A percentile compares a stretch with the other conserved stretches of the same genome.
phyloP scores from a whole-genome alignment of 1,284 basidiomycete species.

The Somion occarium region DNA sequence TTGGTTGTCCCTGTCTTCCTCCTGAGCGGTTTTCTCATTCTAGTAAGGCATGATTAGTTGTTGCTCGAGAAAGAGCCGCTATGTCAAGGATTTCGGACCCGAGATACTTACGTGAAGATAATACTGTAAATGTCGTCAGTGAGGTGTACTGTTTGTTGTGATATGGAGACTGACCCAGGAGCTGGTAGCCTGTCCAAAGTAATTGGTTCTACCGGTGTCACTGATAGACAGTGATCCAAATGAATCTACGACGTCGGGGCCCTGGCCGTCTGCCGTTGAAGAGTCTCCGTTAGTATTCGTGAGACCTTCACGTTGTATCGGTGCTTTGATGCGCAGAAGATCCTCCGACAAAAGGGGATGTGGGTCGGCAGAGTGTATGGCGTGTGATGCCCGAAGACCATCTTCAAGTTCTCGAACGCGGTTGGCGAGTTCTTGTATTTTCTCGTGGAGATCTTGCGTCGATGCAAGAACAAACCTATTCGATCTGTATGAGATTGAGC shows the following conservation, averaged over 20 bases:
- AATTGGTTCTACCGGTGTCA: constrained; percentile 64
- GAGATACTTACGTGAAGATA: constrained; percentile 55
- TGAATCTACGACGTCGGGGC: constrained; percentile 69
- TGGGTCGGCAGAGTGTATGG: constrained; percentile 50
- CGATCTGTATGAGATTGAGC: constrained; percentile 16
- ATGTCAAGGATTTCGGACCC: too few relatives aligned
- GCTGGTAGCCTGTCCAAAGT: constrained; percentile 69
- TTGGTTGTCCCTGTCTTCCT: constrained; percentile 47
- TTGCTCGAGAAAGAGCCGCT: too few relatives aligned
- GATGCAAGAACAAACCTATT: constrained; percentile 75
- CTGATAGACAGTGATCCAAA: constrained; percentile 72
- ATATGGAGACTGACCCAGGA: constrained; percentile 54
- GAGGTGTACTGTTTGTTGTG: not conserved
- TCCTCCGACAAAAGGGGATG: constrained; percentile 69
- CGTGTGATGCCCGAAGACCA: constrained; percentile 55
- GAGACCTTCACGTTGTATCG: constrained; percentile 58
- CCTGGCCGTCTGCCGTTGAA: constrained; percentile 40
- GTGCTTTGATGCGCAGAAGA: constrained; percentile 65
- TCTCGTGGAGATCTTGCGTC: constrained; percentile 78
- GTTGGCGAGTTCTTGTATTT: constrained; percentile 67
- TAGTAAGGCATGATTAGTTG: constrained; percentile 24
- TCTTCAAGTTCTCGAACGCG: constrained; percentile 79
- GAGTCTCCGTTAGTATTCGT: constrained; percentile 14
- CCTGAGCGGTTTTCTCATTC: constrained; percentile 51
- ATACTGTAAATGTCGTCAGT: constrained; percentile 38